Evolutionary conservation across 345 rosid genomes (phyloP).

Genomic region (Euphorbia tirucalli): DNA sequence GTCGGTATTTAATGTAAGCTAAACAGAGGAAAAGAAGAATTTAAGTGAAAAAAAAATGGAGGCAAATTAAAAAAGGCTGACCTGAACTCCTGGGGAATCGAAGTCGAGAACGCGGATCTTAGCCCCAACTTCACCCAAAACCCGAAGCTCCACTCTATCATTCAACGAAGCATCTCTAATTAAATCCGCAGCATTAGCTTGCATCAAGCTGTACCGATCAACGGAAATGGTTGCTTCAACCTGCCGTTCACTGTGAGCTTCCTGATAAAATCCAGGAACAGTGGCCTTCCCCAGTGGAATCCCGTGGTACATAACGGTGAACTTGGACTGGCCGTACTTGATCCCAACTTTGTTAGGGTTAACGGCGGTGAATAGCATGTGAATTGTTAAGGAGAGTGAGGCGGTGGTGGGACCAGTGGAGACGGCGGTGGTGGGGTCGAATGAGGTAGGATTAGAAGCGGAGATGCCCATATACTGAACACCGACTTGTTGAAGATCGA

Average conservation of each 20-base stretch:
- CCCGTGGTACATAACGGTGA: constrained; percentile 93
- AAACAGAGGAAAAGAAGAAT: neutral
- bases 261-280: constrained; percentile 89
- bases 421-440: constrained; percentile 39
- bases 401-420: constrained; percentile 34
- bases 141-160: constrained; percentile 77
- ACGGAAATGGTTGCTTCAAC: constrained; percentile 80
- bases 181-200: constrained; percentile 70
- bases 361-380: constrained; percentile 78
- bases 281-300: constrained; percentile 86
- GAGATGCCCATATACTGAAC: constrained; percentile 89
- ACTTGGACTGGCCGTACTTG: constrained; percentile 89
- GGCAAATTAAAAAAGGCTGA: constrained; percentile 20
- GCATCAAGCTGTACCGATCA: constrained; percentile 79
- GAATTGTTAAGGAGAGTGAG: constrained; percentile 66
- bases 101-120: constrained; percentile 87
- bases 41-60: neutral
- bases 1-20: neutral
- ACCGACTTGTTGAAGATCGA: constrained; percentile 95
- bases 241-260: constrained; percentile 67
- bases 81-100: constrained; percentile 98
- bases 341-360: constrained; percentile 97
- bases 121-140: constrained; percentile 83
- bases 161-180: constrained; percentile 81
- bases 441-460: constrained; percentile 37